Base-by-base conservation (phyloP, 2,329 filamentous ascomycete species). In the Colletotrichum caudatum region DNA sequence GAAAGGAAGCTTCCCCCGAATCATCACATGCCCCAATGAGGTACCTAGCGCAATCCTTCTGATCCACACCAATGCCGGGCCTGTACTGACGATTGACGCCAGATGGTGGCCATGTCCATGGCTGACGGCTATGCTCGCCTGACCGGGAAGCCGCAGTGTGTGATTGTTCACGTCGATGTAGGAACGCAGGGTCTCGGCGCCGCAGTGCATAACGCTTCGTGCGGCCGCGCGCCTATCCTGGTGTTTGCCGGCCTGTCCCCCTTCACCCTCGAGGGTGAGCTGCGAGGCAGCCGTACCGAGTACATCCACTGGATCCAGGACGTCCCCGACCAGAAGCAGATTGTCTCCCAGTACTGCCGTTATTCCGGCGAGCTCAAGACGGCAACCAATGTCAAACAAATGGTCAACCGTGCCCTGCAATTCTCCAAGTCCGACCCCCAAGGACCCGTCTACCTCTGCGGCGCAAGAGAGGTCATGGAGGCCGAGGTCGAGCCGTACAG, bases 261-360 rank as follows among this genome's bases (percentile, higher is more conserved):
- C 0, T 92, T 89, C 78, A 93, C 92, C 1, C 86, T 91, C 29
- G 91, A 93, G 75, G 92, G 92, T 14, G 92, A 93, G 80, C 88
- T 91, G 82, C 85, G 90, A 5, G 92, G 92, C 6, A 90, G 87
- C 14, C 83, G 92, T 64, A 93, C 91, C 0, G 92, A 94, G 79
- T 93, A 92, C 78, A 93, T 93, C 74, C 92, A 94, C 78, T 94
- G 92, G 91, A 91, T 93, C 60, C 92, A 94, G 77, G 91, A 94
- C 79, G 90, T 93, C 18, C 91, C 90, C 0, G 91, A 94, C 76
- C 92, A 94, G 79, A 92, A 90, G 78, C 87, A 90, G 77, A 93
- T 95, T 70, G 84, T 95, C 14, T 84, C 88, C 0, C 93, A 95
- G 81, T 95, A 95, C 79, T 95, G 93, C 79, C 87, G 93, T 18